phyloP scores from a whole-genome alignment of 805 yeast genomes.

The Teunomyces stri region DNA sequence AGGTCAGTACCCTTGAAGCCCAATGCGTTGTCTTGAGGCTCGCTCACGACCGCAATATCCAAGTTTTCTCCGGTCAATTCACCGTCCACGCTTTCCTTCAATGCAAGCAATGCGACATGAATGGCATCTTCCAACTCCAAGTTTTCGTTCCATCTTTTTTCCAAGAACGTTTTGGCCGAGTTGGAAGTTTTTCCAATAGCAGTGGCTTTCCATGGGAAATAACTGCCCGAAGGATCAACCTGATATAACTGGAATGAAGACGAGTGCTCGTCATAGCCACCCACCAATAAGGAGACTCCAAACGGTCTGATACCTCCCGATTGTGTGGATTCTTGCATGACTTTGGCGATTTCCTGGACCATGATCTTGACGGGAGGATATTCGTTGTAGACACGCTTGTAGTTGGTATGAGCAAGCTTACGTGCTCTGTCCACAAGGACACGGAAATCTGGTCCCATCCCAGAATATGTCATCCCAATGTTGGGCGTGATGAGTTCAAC shows the following conservation, averaged over 20 bases:
- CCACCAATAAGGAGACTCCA: slow-evolving; percentile 91
- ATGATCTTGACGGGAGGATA: slow-evolving; percentile 94
- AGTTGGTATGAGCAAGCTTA: slow-evolving; percentile 87
- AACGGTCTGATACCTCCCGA: slow-evolving; percentile 99
- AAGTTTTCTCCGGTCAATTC: slow-evolving; percentile 96
- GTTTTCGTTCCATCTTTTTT: slow-evolving; percentile 97
- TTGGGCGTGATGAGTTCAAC: slow-evolving; percentile 87
- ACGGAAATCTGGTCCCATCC: slow-evolving; percentile 99
- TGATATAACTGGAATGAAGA: slow-evolving; percentile 79
- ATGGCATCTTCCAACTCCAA: slow-evolving; percentile 97
- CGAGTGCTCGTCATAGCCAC: slow-evolving; percentile 83
- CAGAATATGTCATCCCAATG: slow-evolving; percentile 94
- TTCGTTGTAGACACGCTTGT: slow-evolving; percentile 91
- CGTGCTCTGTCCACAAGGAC: slow-evolving; percentile 92
- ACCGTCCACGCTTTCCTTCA: slow-evolving; percentile 96
- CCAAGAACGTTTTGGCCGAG: slow-evolving; percentile 96
- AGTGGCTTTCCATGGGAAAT: slow-evolving; percentile 99
- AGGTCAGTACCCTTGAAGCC: slow-evolving; percentile 83
- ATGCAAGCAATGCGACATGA: slow-evolving; percentile 89
- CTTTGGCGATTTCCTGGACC: slow-evolving; percentile 91
- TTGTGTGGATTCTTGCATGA: slow-evolving; percentile 98
- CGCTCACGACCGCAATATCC: slow-evolving; percentile 85
- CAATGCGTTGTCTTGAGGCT: slow-evolving; percentile 72
- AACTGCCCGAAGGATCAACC: slow-evolving; percentile 97
- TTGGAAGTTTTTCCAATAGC: slow-evolving; percentile 96